Conservation (phyloP, 345 rosid genomes). For the Gossypium anomalum region DNA sequence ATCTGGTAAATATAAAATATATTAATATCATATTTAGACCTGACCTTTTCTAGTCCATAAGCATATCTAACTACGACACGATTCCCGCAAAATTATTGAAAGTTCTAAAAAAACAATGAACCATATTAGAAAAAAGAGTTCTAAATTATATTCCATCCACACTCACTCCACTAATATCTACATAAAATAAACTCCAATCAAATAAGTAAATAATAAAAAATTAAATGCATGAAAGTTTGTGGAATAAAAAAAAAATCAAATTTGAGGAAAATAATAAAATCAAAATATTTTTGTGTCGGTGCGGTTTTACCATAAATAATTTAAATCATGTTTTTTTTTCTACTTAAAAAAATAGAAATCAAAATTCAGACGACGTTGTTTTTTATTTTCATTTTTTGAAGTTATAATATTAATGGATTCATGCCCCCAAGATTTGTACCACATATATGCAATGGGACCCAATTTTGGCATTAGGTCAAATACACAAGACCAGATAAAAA, state of each 20-base stretch:
- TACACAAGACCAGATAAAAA: neutral
- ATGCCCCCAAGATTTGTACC: neutral
- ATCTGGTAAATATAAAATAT: too few species aligned
- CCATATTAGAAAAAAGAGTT: too few species aligned
- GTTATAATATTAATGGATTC: neutral
- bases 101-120: too few species aligned
- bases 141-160: too few species aligned
- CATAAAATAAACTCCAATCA: too few species aligned
- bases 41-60: fast-evolving
- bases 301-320: neutral
- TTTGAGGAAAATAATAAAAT: neutral
- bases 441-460: neutral
- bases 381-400: neutral
- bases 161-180: too few species aligned
- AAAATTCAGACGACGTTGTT: neutral
- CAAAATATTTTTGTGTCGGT: neutral
- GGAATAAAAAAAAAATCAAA: neutral
- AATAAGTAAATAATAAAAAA: too few species aligned
- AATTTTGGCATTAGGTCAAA: neutral
- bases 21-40: too few species aligned
- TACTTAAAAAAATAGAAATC: neutral
- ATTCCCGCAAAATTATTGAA: fast-evolving
- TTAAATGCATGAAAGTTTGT: too few species aligned
- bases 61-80: too few species aligned
- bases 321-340: neutral